Evolutionary conservation across 768 basidiomycete species (phyloP).

Genomic region (Pleurotus sapidus): DNA sequence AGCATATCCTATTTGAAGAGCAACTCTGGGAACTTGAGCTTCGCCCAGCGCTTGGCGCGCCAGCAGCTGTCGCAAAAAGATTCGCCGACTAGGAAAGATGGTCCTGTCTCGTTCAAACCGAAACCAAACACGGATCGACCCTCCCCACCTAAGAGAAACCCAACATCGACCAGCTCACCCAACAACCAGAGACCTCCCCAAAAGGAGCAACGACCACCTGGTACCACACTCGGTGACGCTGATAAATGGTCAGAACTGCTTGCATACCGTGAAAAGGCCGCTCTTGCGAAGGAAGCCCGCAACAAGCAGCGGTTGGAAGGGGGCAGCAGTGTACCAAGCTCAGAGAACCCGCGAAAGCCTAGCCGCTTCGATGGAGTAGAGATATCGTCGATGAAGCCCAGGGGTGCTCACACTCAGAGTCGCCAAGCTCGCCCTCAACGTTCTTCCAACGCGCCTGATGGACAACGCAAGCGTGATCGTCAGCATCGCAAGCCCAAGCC

Average conservation of each 20-base stretch:
- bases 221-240: too few species aligned
- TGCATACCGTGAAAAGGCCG: neutral
- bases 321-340: neutral
- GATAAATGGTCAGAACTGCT: too few species aligned
- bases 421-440: neutral
- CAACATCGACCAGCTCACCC: neutral
- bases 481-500: neutral
- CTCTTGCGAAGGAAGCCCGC: neutral
- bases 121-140: neutral
- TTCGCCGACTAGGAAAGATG: neutral
- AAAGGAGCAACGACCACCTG: neutral
- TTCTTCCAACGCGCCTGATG: neutral
- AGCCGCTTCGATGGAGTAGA: neutral
- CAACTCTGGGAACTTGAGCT: neutral
- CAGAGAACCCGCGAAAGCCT: neutral
- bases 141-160: too few species aligned
- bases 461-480: neutral
- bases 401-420: neutral
- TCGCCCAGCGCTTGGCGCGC: conserved; percentile 2
- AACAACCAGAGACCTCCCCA: neutral
- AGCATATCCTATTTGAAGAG: conserved; percentile 1
- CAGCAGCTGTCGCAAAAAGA: conserved; percentile 3
- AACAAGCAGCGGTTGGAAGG: neutral
- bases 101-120: neutral
- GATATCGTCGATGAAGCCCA: neutral